Conservation (phyloP, 2,329 filamentous ascomycete species). For the Cercospora sesami region DNA sequence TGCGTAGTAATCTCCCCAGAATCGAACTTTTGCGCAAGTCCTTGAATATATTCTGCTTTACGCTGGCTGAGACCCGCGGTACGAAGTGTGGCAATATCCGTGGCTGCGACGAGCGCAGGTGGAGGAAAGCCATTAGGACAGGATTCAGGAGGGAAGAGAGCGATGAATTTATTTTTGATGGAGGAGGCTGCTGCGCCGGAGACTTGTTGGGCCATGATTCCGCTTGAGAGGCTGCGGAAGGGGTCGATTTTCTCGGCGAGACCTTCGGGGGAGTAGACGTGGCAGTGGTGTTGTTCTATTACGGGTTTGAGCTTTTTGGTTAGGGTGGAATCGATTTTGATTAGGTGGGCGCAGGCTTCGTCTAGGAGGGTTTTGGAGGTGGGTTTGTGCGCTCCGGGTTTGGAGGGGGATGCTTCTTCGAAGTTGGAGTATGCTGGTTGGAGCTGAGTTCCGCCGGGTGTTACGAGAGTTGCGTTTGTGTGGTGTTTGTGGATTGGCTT, state of each 20-base stretch:
- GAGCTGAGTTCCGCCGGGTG: slow-evolving; percentile 66
- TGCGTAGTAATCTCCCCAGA: slow-evolving; percentile 71
- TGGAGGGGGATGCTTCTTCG: slow-evolving; percentile 41
- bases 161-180: slow-evolving; percentile 83
- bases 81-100: slow-evolving; percentile 67
- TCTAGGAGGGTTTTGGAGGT: slow-evolving; percentile 64
- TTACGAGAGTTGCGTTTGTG: slow-evolving; percentile 71
- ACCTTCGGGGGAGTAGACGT: slow-evolving; percentile 76
- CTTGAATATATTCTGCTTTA: slow-evolving; percentile 92
- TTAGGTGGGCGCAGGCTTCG: slow-evolving; percentile 72
- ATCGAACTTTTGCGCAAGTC: slow-evolving; percentile 78
- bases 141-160: slow-evolving; percentile 58
- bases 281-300: slow-evolving; percentile 73
- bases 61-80: slow-evolving; percentile 87
- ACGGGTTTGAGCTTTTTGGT: slow-evolving; percentile 62
- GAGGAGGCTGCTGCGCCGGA: slow-evolving; percentile 86
- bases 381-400: slow-evolving; percentile 36
- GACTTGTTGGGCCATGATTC: slow-evolving; percentile 95
- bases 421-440: slow-evolving; percentile 51
- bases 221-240: slow-evolving; percentile 76
- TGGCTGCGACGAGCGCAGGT: slow-evolving; percentile 68
- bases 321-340: slow-evolving; percentile 62
- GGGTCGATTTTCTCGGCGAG: slow-evolving; percentile 85
- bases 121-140: slow-evolving; percentile 63
- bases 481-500: slow-evolving; percentile 63